Conservation (phyloP, 202 grass and related monocot species). For the Setaria italica region DNA sequence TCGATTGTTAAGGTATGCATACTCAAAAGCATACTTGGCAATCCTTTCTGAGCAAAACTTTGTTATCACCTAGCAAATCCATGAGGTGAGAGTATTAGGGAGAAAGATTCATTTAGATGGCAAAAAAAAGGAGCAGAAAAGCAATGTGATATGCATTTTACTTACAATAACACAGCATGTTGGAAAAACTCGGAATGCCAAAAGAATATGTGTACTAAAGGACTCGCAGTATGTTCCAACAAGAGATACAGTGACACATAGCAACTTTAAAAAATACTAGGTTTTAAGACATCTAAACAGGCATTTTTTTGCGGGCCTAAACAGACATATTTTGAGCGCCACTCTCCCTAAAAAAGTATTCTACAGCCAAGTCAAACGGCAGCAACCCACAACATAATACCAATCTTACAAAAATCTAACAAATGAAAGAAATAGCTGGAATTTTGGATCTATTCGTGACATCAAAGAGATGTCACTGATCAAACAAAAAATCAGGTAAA, state of each 20-base stretch:
- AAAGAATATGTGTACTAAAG: slow-evolving; percentile 12
- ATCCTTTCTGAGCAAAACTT: slow-evolving; percentile 91
- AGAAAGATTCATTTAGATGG: slow-evolving; percentile 1
- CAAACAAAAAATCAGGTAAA: background rate
- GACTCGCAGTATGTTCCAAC: background rate
- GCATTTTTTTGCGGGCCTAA: background rate
- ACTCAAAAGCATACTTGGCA: slow-evolving; percentile 90
- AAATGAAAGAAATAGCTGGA: background rate
- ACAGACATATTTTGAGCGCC: background rate
- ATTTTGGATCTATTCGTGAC: background rate
- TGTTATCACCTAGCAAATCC: slow-evolving; percentile 74
- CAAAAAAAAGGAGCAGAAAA: background rate
- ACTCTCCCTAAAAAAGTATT: background rate
- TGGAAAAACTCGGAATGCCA: background rate
- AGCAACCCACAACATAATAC: background rate
- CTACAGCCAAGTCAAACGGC: background rate
- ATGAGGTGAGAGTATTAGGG: slow-evolving; percentile 41
- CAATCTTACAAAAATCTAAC: background rate
- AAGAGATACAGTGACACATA: slow-evolving; percentile 15
- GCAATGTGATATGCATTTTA: slow-evolving; percentile 8
- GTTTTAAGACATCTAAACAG: background rate
- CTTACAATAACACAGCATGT: slow-evolving; percentile 2
- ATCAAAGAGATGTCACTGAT: background rate
- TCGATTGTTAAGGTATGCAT: slow-evolving; percentile 91
- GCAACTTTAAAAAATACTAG: background rate